Conservation (phyloP, 2,329 filamentous ascomycete genomes). For the Dactylellina parvicollis region DNA sequence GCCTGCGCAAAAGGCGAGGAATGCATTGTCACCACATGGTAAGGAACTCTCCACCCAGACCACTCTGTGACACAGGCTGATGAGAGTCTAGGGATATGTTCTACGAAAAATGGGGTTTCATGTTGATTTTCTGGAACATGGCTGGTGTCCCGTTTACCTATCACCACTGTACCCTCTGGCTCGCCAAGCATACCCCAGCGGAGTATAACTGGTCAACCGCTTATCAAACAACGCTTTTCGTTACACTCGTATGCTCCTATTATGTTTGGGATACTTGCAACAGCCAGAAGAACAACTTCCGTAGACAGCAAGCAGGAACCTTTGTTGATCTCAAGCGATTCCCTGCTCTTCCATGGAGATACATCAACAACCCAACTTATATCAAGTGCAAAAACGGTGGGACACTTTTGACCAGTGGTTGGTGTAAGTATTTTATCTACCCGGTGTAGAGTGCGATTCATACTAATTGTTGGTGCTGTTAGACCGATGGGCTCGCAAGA, state of each 20-base stretch:
- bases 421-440: conserved; percentile 68
- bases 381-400: conserved; percentile 79
- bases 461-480: background rate
- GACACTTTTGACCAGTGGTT: conserved; percentile 82
- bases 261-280: conserved; percentile 94
- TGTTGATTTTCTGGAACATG: conserved; percentile 98
- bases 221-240: conserved; percentile 70
- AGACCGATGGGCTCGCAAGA: conserved; percentile 78
- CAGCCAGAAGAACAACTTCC: conserved; percentile 93
- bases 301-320: conserved; percentile 79
- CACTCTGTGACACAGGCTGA: background rate
- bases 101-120: conserved; percentile 96
- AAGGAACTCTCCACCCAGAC: conserved; percentile 56
- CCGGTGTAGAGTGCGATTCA: conserved; percentile 53
- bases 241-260: conserved; percentile 82
- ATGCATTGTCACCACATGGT: conserved; percentile 86
- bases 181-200: conserved; percentile 82
- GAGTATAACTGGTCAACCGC: conserved; percentile 78
- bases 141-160: conserved; percentile 90
- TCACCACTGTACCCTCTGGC: conserved; percentile 91
- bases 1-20: conserved; percentile 93
- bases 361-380: conserved; percentile 79
- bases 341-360: conserved; percentile 89
- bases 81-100: conserved; percentile 78
- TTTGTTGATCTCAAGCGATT: conserved; percentile 78